Conservation (phyloP, 148 eudicot genomes). For the Camellia sinensis region DNA sequence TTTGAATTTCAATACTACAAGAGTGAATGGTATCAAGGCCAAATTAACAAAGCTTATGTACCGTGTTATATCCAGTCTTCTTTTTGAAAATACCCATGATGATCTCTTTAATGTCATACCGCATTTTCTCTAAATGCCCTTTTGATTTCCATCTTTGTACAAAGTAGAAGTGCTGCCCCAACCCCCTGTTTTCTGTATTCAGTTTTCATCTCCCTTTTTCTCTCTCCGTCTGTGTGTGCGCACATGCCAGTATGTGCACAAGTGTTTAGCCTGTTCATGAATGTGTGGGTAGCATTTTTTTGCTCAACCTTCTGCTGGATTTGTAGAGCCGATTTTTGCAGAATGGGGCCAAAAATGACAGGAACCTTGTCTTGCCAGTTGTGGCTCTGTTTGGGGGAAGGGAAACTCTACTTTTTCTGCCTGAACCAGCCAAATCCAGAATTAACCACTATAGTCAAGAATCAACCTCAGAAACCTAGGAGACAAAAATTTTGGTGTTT, state of each 20-base stretch:
- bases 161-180: background rate
- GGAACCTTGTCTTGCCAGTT: constrained; percentile 8
- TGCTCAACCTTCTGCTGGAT: background rate
- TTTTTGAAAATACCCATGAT: background rate
- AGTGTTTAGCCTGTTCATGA: too few relatives aligned
- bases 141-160: background rate
- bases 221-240: background rate
- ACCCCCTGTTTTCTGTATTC: background rate
- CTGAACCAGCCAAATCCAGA: background rate
- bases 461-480: background rate
- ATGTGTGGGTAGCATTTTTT: too few relatives aligned
- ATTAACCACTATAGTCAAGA: background rate
- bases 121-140: background rate
- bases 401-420: background rate
- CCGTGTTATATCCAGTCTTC: background rate
- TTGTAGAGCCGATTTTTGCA: background rate
- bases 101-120: background rate
- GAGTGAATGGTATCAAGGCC: background rate
- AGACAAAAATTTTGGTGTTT: background rate
- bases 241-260: background rate
- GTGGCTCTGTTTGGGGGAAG: background rate
- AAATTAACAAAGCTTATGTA: background rate
- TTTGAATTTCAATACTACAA: background rate
- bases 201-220: background rate
- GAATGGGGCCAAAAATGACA: constrained; percentile 5